phyloP scores from a whole-genome alignment of 1,284 basidiomycete genomes.

The Entoloma clypeatum region DNA sequence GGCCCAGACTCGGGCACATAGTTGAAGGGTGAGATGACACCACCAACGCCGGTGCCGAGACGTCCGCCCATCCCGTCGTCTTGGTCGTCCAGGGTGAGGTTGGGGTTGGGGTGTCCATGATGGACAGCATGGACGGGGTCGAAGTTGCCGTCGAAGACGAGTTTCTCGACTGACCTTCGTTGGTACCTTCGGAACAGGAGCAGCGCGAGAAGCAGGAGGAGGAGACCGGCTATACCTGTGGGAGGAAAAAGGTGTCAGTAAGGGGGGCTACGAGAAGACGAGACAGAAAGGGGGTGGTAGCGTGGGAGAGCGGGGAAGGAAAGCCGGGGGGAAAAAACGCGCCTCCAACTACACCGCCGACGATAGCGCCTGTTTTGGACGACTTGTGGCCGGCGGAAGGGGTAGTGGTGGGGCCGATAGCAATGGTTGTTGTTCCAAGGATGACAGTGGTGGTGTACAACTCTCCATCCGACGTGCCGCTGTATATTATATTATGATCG shows the following conservation, averaged over 20 bases:
- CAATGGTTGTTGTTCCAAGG: conserved; percentile 23
- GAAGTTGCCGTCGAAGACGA: conserved; percentile 41
- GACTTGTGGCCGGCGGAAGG: conserved; percentile 6
- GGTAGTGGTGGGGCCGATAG: not conserved
- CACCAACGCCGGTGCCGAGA: conserved; percentile 30
- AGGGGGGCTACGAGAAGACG: not conserved
- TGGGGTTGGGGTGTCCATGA: conserved; percentile 8
- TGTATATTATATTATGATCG: conserved; percentile 7
- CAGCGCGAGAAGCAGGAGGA: conserved; percentile 24
- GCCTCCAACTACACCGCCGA: conserved; percentile 42
- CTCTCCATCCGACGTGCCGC: conserved; percentile 29
- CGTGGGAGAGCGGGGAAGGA: not conserved
- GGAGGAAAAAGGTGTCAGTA: not conserved
- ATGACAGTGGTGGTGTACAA: conserved; percentile 27
- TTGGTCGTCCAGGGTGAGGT: conserved; percentile 4
- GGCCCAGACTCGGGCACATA: conserved; percentile 15
- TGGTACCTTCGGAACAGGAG: conserved; percentile 28
- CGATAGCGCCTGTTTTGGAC: conserved; percentile 32
- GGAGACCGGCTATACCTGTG: conserved; percentile 31
- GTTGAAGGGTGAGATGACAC: conserved; percentile 34
- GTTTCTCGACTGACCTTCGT: conserved; percentile 24
- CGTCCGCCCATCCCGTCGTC: conserved; percentile 40
- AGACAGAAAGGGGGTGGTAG: conserved; percentile 3
- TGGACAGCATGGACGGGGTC: conserved; percentile 32
- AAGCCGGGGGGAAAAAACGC: not conserved